A percentile compares a stretch with the other conserved stretches of the same genome.
phyloP scores from a whole-genome alignment of 1,139 yeast species.

The Blastobotrys malaysiensis region DNA sequence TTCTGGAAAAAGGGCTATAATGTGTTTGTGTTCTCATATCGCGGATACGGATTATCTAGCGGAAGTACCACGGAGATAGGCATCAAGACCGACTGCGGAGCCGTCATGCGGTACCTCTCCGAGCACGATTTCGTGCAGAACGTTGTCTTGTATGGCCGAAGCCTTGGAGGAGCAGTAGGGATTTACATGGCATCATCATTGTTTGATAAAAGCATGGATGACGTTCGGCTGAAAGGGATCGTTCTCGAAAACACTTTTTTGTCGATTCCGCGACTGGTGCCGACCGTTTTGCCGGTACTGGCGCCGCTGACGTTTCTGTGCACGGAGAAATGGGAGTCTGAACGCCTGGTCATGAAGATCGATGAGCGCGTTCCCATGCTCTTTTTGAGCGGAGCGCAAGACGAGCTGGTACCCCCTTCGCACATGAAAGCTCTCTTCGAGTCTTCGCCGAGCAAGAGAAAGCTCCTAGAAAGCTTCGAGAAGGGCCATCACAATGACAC shows the following conservation, averaged over 20 bases:
- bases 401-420: constrained; percentile 86
- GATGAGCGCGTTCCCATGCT: constrained; percentile 58
- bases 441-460: constrained; percentile 22
- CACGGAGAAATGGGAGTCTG: constrained; percentile 82
- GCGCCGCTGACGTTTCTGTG: constrained; percentile 56
- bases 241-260: constrained; percentile 83
- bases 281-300: constrained; percentile 71
- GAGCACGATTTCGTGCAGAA: constrained; percentile 51
- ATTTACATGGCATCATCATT: constrained; percentile 63
- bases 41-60: constrained; percentile 87
- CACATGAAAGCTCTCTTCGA: constrained; percentile 68
- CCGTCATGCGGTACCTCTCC: constrained; percentile 57
- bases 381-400: constrained; percentile 67
- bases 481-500: constrained; percentile 78
- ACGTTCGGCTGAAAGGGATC: constrained; percentile 35
- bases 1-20: constrained; percentile 65
- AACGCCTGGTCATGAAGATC: constrained; percentile 48
- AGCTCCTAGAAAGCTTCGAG: constrained; percentile 46
- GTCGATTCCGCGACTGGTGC: constrained; percentile 72
- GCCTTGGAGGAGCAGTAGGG: constrained; percentile 94
- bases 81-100: constrained; percentile 73
- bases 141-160: constrained; percentile 75
- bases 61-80: constrained; percentile 79
- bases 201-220: not conserved
- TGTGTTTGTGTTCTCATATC: constrained; percentile 65